A percentile compares a stretch with the other conserved stretches of the same genome.
Conservation (phyloP, 163 green algal species). For the Coccomyxa subellipsoidea region DNA sequence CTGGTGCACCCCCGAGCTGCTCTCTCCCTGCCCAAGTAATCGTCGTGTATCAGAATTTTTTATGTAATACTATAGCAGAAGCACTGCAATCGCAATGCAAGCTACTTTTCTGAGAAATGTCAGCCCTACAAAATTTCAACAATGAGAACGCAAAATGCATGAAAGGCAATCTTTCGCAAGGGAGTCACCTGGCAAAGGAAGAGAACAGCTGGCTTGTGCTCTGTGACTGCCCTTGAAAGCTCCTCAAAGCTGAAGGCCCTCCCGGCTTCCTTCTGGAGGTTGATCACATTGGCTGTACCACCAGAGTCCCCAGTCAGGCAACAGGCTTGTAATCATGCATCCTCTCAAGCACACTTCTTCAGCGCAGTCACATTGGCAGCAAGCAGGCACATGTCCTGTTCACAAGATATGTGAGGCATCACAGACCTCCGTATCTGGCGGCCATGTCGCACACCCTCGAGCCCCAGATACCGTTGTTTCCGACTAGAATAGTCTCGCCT, state of each 20-base stretch:
- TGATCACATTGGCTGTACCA: conserved; percentile 64
- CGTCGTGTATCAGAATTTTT: no score
- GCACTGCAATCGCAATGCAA: no score
- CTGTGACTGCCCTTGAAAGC: conserved; percentile 58
- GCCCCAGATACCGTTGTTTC: conserved; percentile 83
- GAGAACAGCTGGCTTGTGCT: conserved; percentile 79
- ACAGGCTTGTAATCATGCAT: background rate
- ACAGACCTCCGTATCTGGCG: conserved; percentile 21
- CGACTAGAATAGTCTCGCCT: conserved; percentile 81
- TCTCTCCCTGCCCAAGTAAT: conserved; percentile 72
- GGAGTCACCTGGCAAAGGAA: conserved; percentile 73
- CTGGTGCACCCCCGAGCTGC: conserved; percentile 83
- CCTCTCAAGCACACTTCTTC: no score
- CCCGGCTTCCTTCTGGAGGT: conserved; percentile 62
- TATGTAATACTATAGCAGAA: no score
- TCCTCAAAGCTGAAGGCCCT: conserved; percentile 62
- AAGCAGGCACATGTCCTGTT: background rate
- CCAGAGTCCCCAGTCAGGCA: background rate
- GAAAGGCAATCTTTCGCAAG: no score
- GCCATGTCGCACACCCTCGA: conserved; percentile 69
- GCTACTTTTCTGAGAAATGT: no score
- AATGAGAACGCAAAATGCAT: no score
- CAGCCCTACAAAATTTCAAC: no score
- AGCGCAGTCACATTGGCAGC: background rate
- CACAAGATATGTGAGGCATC: background rate